Percentiles rank a stretch among this genome's conserved stretches.
These are phyloP conservation scores for Cladosporium sp. DNA, from an alignment of 2,329 filamentous ascomycete genomes.

Conservation along the genomic window DNA sequence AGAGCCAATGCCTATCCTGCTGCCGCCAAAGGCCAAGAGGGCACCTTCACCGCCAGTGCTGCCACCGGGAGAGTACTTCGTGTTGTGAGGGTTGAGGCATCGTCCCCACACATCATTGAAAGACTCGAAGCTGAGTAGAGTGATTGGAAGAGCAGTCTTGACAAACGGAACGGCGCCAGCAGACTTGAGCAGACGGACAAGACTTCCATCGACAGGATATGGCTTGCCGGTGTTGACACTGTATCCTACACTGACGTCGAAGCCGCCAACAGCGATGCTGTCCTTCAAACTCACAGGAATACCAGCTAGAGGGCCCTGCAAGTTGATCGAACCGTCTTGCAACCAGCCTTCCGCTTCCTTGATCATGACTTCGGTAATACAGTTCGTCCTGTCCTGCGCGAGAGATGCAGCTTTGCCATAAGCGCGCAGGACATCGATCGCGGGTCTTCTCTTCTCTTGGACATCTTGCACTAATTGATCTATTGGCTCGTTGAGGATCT, in stretches of 20 bases:
- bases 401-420: conserved; percentile 83
- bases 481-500: conserved; percentile 69
- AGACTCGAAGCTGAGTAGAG: conserved; percentile 80
- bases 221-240: conserved; percentile 68
- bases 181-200: conserved; percentile 75
- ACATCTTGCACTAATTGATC: conserved; percentile 73
- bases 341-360: conserved; percentile 71
- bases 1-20: conserved; percentile 82
- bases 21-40: conserved; percentile 73
- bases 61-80: conserved; percentile 69
- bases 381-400: conserved; percentile 84
- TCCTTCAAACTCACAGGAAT: conserved; percentile 83
- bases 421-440: conserved; percentile 71
- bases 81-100: conserved; percentile 13
- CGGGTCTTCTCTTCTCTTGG: conserved; percentile 61
- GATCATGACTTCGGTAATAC: conserved; percentile 81
- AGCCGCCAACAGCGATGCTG: conserved; percentile 71
- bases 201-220: conserved; percentile 61
- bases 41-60: conserved; percentile 83
- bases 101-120: conserved; percentile 74
- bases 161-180: conserved; percentile 85
- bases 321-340: conserved; percentile 56
- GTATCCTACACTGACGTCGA: conserved; percentile 79
- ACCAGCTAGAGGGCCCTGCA: conserved; percentile 78
- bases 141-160: conserved; percentile 87